Conservation (phyloP, 148 eudicot genomes). For the Persicaria tinctoria region DNA sequence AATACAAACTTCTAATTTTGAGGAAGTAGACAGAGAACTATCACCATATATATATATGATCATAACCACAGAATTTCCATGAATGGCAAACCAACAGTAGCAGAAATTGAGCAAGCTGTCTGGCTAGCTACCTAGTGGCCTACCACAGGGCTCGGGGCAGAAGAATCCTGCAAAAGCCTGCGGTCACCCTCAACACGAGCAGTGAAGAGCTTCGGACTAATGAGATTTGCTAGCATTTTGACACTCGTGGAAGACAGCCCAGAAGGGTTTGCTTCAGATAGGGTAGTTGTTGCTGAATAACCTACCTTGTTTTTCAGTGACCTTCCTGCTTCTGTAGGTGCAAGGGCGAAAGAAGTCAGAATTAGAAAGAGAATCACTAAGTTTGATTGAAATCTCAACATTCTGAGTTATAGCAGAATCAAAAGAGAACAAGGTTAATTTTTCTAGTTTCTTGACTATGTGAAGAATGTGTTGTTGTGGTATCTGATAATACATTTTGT, state of each 20-base stretch:
- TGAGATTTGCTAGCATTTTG: neutral
- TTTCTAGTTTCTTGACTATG: neutral
- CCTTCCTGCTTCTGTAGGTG: constrained; percentile 6
- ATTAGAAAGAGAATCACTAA: constrained; percentile 6
- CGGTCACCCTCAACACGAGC: neutral
- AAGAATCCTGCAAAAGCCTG: neutral
- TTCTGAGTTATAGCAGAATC: neutral
- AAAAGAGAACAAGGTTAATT: neutral
- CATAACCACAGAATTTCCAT: neutral
- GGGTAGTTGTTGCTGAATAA: neutral
- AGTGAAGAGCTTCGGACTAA: neutral
- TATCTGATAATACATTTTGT: neutral
- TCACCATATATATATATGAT: neutral
- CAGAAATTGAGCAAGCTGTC: neutral
- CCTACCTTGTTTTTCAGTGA: neutral
- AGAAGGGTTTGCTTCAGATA: too few relatives aligned
- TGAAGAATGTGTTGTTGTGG: neutral
- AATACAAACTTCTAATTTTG: too few relatives aligned
- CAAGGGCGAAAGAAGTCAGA: neutral
- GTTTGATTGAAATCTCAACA: constrained; percentile 9
- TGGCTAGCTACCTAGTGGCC: neutral
- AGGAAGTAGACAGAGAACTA: neutral
- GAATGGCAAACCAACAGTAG: neutral
- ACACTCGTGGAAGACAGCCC: neutral
- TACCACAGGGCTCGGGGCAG: constrained; percentile 1